phyloP scores from a whole-genome alignment of 306 rosid genomes.

The Citrullus mucosospermus region DNA sequence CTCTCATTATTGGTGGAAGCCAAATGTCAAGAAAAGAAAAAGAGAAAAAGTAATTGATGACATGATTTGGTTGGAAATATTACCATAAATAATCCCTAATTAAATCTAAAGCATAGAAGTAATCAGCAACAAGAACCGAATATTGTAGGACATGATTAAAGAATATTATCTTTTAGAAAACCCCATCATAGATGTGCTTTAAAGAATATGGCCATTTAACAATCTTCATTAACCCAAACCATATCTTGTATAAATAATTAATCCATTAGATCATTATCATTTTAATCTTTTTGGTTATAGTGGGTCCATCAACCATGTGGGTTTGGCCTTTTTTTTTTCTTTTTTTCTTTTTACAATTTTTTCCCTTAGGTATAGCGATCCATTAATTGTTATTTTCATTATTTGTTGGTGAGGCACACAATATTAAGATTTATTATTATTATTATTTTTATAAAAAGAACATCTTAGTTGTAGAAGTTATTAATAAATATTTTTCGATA shows the following conservation, averaged over 20 bases:
- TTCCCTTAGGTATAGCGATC: background rate
- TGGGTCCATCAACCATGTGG: slow-evolving; percentile 1
- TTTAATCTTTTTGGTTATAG: background rate
- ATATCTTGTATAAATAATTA: background rate
- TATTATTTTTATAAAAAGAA: too few species aligned
- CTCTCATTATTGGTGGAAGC: background rate
- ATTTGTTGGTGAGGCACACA: background rate
- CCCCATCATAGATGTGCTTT: background rate
- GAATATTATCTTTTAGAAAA: background rate
- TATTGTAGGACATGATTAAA: background rate
- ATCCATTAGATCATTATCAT: slow-evolving; percentile 4
- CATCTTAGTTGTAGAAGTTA: too few species aligned
- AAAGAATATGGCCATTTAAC: background rate
- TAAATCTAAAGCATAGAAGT: background rate
- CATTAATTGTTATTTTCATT: background rate
- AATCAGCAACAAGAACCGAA: background rate
- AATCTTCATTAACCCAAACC: background rate
- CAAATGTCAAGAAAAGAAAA: background rate
- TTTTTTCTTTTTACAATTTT: background rate
- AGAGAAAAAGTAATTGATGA: background rate
- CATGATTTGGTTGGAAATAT: background rate
- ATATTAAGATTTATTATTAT: background rate
- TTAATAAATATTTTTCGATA: too few species aligned
- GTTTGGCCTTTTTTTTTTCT: background rate
- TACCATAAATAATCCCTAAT: background rate